Conservation (phyloP, 177 flowering plant genomes). For the Telopea speciosissima region DNA sequence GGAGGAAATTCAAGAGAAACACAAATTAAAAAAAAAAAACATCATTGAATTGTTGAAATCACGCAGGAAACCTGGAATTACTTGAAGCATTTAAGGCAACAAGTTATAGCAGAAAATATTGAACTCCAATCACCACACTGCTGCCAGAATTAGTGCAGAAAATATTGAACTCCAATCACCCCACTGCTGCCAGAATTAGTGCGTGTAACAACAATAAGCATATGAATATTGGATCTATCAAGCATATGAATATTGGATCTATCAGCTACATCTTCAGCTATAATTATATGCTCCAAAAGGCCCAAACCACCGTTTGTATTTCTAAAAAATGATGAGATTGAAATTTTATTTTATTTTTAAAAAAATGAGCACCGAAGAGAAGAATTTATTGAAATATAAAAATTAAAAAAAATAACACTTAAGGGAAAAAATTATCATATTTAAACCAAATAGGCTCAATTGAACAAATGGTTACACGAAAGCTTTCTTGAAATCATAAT, state of each 20-base stretch:
- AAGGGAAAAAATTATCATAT: neutral
- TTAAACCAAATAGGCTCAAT: neutral
- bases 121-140: neutral
- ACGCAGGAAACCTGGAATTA: neutral
- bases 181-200: neutral
- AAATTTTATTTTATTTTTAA: no score
- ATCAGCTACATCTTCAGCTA: neutral
- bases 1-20: constrained; percentile 4
- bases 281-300: neutral
- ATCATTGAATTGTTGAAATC: neutral
- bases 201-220: neutral
- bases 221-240: neutral
- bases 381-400: no score
- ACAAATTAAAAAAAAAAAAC: no score
- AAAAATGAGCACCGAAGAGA: no score
- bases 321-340: neutral
- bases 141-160: neutral
- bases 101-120: neutral
- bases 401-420: no score
- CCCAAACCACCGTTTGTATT: neutral
- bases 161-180: neutral
- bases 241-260: no score
- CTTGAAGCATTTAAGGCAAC: neutral
- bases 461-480: neutral
- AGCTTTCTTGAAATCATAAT: neutral